A percentile compares a stretch with the other conserved stretches of the same genome.
Conservation (phyloP, 2,329 filamentous ascomycete genomes). For the Verruconis gallopava region DNA sequence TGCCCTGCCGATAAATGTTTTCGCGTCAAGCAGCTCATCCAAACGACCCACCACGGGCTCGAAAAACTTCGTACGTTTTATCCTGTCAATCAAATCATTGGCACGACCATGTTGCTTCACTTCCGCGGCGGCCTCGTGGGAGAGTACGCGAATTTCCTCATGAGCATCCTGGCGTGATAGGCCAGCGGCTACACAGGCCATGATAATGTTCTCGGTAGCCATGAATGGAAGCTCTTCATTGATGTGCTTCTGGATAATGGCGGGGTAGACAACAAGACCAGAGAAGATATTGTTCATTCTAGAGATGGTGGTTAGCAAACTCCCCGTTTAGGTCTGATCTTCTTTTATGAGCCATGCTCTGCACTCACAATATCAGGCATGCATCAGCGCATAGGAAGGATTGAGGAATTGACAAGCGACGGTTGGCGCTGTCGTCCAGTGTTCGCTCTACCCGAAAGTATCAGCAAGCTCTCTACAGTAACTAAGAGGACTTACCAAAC, state of each 20-base stretch:
- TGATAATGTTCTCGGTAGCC: constrained; percentile 59
- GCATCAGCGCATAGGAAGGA: constrained; percentile 37
- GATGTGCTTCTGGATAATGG: constrained; percentile 53
- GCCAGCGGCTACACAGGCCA: constrained; percentile 58
- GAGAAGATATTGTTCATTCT: constrained; percentile 58
- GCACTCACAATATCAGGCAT: constrained; percentile 40
- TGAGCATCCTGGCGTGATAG: constrained; percentile 40
- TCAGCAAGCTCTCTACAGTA: neutral
- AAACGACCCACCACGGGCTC: constrained; percentile 28
- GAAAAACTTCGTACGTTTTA: constrained; percentile 63
- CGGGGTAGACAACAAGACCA: constrained; percentile 64
- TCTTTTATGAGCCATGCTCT: neutral
- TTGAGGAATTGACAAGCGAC: constrained; percentile 39
- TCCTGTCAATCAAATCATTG: constrained; percentile 73
- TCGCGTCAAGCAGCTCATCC: constrained; percentile 24
- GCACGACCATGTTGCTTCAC: constrained; percentile 60
- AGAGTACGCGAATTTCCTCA: constrained; percentile 72
- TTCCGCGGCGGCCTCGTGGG: constrained; percentile 57
- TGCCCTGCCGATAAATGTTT: constrained; percentile 13
- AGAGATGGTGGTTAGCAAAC: neutral
- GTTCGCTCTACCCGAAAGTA: constrained; percentile 47
- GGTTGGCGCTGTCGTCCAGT: constrained; percentile 63
- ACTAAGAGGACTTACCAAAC: constrained; percentile 52
- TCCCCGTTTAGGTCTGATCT: neutral
- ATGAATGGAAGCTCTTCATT: constrained; percentile 78